A percentile compares a stretch with the other conserved stretches of the same genome.
Evolutionary conservation across 2,329 filamentous ascomycete species (phyloP).

Genomic region (Penicillium nordicum): DNA sequence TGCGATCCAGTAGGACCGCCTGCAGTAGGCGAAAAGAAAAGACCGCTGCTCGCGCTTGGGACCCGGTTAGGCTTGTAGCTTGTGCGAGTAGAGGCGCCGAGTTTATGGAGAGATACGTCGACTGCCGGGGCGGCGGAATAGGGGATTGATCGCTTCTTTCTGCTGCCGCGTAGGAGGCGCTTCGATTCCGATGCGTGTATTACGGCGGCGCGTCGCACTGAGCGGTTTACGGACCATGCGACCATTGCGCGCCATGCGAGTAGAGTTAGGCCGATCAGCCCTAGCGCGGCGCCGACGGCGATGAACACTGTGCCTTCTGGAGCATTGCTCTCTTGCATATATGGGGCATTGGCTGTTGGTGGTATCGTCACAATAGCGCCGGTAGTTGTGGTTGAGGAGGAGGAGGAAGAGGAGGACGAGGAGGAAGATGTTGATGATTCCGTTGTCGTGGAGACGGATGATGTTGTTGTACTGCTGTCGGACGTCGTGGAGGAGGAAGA

Average conservation of each 20-base stretch:
- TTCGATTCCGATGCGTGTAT: conserved; percentile 72
- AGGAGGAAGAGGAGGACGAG: conserved; percentile 34
- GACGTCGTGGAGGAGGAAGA: conserved; percentile 22
- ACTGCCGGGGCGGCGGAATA: conserved; percentile 25
- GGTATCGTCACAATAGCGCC: conserved; percentile 75
- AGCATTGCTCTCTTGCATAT: conserved; percentile 79
- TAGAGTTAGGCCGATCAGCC: conserved; percentile 75
- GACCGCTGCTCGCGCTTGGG: conserved; percentile 61
- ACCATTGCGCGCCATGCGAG: conserved; percentile 84
- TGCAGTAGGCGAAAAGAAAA: conserved; percentile 96
- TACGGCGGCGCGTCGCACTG: conserved; percentile 79
- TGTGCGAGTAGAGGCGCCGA: conserved; percentile 37
- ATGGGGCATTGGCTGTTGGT: conserved; percentile 78
- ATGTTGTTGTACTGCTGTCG: conserved; percentile 19
- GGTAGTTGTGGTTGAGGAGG: conserved; percentile 52
- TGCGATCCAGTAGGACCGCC: conserved; percentile 50
- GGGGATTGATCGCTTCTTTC: conserved; percentile 36
- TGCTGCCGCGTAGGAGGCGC: conserved; percentile 53
- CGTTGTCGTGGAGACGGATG: conserved; percentile 19
- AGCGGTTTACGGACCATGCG: conserved; percentile 87
- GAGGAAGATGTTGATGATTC: conserved; percentile 41
- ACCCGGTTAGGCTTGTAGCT: conserved; percentile 35
- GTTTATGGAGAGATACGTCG: conserved; percentile 55
- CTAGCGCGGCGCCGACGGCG: conserved; percentile 81
- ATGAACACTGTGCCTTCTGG: conserved; percentile 97